Percentiles rank a stretch among this genome's conserved stretches.
phyloP scores from a whole-genome alignment of 2,329 filamentous ascomycete species.

The Neurospora crassa region DNA sequence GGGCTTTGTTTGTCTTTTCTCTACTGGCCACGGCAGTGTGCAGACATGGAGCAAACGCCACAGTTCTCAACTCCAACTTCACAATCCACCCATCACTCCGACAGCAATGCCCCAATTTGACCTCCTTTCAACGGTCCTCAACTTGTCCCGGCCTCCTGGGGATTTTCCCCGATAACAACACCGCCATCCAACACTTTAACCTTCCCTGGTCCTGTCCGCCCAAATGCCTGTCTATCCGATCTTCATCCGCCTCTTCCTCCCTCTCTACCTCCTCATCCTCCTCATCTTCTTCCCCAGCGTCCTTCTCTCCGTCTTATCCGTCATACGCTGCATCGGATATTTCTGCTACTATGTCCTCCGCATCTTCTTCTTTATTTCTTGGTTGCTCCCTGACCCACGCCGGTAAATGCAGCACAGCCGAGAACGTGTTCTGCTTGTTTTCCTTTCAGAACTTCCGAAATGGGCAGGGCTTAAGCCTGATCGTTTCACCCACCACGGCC shows the following conservation, averaged over 20 bases:
- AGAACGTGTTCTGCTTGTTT: too few species aligned
- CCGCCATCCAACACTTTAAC: not conserved
- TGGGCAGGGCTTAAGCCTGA: slow-evolving; percentile 24
- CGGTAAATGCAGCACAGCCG: too few species aligned
- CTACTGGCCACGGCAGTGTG: not conserved
- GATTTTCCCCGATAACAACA: not conserved
- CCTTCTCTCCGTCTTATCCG: too few species aligned
- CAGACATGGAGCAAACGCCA: not conserved
- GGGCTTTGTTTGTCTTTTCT: not conserved
- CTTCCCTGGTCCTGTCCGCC: not conserved
- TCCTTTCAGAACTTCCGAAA: slow-evolving; percentile 8
- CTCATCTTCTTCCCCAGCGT: too few species aligned
- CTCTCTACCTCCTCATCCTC: too few species aligned
- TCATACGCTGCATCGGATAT: too few species aligned
- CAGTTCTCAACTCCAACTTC: not conserved
- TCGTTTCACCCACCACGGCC: slow-evolving; percentile 22
- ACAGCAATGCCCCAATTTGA: not conserved
- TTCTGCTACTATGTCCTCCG: too few species aligned
- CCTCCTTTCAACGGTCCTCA: not conserved
- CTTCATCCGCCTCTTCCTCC: too few species aligned
- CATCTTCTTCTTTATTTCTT: too few species aligned
- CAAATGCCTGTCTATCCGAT: not conserved
- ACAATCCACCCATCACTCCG: fast-evolving
- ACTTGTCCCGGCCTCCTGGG: not conserved
- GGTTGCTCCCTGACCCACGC: too few species aligned